Evolutionary conservation across 2,329 filamentous ascomycete genomes (phyloP), one percentile per base, ranked within the genome.

Genomic region (Dendrostoma leiphaemia): DNA sequence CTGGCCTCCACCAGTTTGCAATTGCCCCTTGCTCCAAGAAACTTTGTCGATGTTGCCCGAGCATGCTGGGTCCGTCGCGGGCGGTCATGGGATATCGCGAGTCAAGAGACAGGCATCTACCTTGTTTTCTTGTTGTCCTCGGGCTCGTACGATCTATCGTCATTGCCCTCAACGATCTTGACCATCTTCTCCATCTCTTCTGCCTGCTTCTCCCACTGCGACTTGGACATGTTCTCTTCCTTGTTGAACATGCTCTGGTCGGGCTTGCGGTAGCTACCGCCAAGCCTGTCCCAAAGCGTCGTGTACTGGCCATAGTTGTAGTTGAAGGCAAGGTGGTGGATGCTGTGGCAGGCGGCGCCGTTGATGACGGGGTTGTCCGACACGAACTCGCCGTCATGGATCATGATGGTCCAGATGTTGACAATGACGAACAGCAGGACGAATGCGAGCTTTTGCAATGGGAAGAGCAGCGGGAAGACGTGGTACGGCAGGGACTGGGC

Each of bases 231-330:
- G 79, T 96, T 96, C 64, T 83, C 84, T 69, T 94, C 88, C 68
- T 86, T 87, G 64, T 85, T 75, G 76, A 96, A 97, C 62, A 96
- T 81, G 72, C 91, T 90, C 53, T 86, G 82, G 63, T 94, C 93
- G 19, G 92, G 92, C 76, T 87, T 84, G 64, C 90, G 81, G 77
- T 96, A 97, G 67, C 89, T 95, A 56, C 88, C 89, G 51, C 90
- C 90, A 19, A 96, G 72, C 50, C 92, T 86, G 71, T 97, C 92
- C 88, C 92, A 96, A 19, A 94, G 77, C 0, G 91, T 96, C 15
- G 90, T 94, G 75, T 92, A 97, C 71, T 97, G 92, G 55, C 92
- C 92, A 66, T 96, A 97, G 75, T 96, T 97, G 79, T 89, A 90
- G 74, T 89, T 89, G 77, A 90, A 90, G 72, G 90, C 89, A 35